Conservation (phyloP, 2,329 filamentous ascomycete species). For the Claviceps spartinae region DNA sequence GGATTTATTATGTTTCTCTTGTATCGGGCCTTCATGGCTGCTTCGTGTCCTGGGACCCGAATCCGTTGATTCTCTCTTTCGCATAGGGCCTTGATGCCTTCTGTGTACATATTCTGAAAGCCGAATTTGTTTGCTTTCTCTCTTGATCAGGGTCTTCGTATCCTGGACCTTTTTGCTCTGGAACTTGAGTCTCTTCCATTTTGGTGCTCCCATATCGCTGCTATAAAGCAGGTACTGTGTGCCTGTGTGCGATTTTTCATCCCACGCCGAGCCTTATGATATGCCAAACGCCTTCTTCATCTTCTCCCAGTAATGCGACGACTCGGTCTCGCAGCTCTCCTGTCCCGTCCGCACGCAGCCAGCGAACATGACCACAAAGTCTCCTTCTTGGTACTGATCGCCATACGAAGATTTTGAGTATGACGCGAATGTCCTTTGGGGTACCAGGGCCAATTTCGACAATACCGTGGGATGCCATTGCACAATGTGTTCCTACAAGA, state of each 20-base stretch:
- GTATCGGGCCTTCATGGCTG: too few relatives aligned
- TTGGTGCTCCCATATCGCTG: background rate
- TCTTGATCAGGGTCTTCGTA: too few relatives aligned
- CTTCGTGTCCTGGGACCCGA: too few relatives aligned
- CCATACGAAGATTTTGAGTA: slow-evolving; percentile 49
- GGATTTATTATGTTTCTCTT: too few relatives aligned
- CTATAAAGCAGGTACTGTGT: background rate
- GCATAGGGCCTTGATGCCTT: too few relatives aligned
- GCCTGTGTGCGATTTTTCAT: background rate
- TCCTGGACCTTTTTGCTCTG: too few relatives aligned
- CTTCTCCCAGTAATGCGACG: slow-evolving; percentile 36
- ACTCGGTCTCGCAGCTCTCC: slow-evolving; percentile 58
- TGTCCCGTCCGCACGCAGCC: slow-evolving; percentile 49
- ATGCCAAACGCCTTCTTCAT: slow-evolving; percentile 30
- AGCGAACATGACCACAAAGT: slow-evolving; percentile 69
- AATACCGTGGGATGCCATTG: slow-evolving; percentile 97
- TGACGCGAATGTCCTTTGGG: slow-evolving; percentile 69
- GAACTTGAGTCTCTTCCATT: too few relatives aligned
- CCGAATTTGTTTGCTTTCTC: too few relatives aligned
- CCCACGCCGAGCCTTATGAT: background rate
- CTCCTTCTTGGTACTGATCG: slow-evolving; percentile 63
- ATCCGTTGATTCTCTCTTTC: too few relatives aligned
- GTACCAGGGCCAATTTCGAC: slow-evolving; percentile 77
- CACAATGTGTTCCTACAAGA: slow-evolving; percentile 60
- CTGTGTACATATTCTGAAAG: too few relatives aligned